A percentile compares a stretch with the other conserved stretches of the same genome.
Evolutionary conservation across 345 rosid genomes (phyloP).

Genomic region (Draba incana): DNA sequence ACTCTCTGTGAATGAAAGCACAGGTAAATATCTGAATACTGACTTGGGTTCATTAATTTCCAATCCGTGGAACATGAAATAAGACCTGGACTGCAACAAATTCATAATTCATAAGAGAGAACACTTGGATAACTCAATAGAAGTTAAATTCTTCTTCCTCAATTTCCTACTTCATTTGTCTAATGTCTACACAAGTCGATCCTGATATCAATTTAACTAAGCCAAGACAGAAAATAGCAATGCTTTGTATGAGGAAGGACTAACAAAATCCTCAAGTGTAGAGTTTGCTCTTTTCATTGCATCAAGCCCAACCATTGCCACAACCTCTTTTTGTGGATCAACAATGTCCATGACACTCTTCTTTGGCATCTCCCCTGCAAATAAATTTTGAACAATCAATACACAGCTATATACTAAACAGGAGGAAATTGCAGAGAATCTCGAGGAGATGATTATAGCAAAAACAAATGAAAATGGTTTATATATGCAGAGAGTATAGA

Average conservation of each 20-base stretch:
- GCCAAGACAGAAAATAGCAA: slow-evolving; percentile 9
- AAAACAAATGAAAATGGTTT: not conserved
- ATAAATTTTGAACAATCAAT: not conserved
- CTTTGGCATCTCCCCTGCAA: slow-evolving; percentile 16
- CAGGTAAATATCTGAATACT: slow-evolving; percentile 67
- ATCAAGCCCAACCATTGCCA: slow-evolving; percentile 67
- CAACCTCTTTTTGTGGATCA: slow-evolving; percentile 27
- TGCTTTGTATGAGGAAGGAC: slow-evolving; percentile 34
- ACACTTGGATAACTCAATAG: slow-evolving; percentile 3
- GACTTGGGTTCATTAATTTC: slow-evolving; percentile 59
- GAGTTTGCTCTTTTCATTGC: slow-evolving; percentile 91
- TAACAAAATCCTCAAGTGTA: slow-evolving; percentile 88
- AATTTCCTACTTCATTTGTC: not conserved
- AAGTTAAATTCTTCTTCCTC: not conserved
- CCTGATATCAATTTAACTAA: not conserved
- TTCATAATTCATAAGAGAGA: slow-evolving; percentile 2
- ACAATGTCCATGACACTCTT: not conserved
- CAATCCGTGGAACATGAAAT: slow-evolving; percentile 89
- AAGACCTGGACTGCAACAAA: slow-evolving; percentile 78
- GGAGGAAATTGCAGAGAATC: too few species aligned
- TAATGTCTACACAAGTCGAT: not conserved
- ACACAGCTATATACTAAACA: not conserved
- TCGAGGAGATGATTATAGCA: too few species aligned
- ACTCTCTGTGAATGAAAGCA: slow-evolving; percentile 81
- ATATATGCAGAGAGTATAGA: not conserved